These are phyloP conservation scores for Didymella keratinophila DNA, from an alignment of 2,329 filamentous ascomycete genomes.

Conservation along the genomic window DNA sequence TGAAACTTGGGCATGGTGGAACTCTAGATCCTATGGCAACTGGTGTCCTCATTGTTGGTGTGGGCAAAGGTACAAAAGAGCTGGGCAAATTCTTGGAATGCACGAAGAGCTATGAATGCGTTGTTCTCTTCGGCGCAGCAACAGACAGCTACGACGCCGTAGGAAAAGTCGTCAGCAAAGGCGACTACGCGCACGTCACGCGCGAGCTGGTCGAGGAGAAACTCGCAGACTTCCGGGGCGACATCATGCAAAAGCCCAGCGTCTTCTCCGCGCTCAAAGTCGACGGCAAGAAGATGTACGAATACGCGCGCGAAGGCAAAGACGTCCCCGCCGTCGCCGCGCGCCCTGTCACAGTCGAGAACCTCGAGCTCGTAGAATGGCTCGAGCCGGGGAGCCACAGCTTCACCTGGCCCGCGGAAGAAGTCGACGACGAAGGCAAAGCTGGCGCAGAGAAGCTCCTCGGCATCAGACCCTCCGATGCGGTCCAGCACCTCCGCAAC, in stretches of 20 bases:
- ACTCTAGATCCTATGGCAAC: slow-evolving; percentile 95
- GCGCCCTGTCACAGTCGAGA: slow-evolving; percentile 77
- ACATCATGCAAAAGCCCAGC: slow-evolving; percentile 87
- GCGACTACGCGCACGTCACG: slow-evolving; percentile 82
- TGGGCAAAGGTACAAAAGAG: slow-evolving; percentile 86
- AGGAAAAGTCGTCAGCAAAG: slow-evolving; percentile 81
- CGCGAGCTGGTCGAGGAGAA: slow-evolving; percentile 78
- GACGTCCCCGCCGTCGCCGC: slow-evolving; percentile 87
- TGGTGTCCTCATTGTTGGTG: slow-evolving; percentile 86
- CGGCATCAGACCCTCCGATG: slow-evolving; percentile 46
- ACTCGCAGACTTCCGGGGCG: slow-evolving; percentile 77
- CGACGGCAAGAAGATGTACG: slow-evolving; percentile 92
- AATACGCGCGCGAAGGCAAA: slow-evolving; percentile 91
- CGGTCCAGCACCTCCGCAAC: slow-evolving; percentile 40
- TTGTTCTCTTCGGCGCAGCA: slow-evolving; percentile 87
- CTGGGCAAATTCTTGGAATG: slow-evolving; percentile 82
- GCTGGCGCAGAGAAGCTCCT: slow-evolving; percentile 75
- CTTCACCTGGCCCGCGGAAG: slow-evolving; percentile 79
- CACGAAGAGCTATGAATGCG: slow-evolving; percentile 91
- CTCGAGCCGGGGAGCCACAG: slow-evolving; percentile 80
- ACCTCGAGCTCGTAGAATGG: slow-evolving; percentile 85
- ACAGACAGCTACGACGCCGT: slow-evolving; percentile 92
- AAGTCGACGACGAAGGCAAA: slow-evolving; percentile 78
- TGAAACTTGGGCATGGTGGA: slow-evolving; percentile 96
- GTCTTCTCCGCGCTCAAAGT: slow-evolving; percentile 93